Percentiles rank a stretch among this genome's conserved stretches.
phyloP scores from a whole-genome alignment of 2,329 filamentous ascomycete species.

The Fusarium agapanthi region DNA sequence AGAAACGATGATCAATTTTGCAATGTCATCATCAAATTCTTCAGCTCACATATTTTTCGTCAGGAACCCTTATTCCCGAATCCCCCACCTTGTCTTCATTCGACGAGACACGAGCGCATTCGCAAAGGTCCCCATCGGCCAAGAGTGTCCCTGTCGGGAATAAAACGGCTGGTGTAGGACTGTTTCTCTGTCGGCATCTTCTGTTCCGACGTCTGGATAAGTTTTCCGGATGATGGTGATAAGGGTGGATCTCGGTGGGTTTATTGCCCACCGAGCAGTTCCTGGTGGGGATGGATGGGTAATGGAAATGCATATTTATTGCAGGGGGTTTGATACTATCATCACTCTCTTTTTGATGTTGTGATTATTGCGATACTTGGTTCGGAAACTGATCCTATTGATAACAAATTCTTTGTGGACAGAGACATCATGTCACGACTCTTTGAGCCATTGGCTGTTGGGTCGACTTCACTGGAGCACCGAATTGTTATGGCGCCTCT shows the following conservation, averaged over 20 bases:
- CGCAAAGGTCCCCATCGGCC: background rate
- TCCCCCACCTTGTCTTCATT: background rate
- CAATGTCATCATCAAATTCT: background rate
- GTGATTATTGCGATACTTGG: background rate
- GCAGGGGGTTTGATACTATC: background rate
- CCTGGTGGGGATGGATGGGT: background rate
- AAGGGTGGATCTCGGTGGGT: background rate
- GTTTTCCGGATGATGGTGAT: background rate
- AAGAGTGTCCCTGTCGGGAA: background rate
- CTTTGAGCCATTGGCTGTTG: background rate
- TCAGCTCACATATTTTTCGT: background rate
- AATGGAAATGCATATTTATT: background rate
- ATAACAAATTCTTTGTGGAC: background rate
- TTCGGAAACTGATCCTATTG: accelerated
- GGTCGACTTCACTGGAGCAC: background rate
- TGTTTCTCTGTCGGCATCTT: background rate
- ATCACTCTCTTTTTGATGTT: background rate
- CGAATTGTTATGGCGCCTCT: background rate
- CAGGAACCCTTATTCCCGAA: background rate
- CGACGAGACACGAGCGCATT: background rate
- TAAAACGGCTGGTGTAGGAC: background rate
- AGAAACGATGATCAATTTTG: background rate
- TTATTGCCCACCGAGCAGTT: background rate
- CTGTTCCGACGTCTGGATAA: background rate
- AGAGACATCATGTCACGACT: background rate